Percentiles rank a stretch among this genome's conserved stretches.
These are phyloP conservation scores for Coniophora puteana DNA, from an alignment of 1,284 basidiomycete genomes.

Conservation along the genomic window DNA sequence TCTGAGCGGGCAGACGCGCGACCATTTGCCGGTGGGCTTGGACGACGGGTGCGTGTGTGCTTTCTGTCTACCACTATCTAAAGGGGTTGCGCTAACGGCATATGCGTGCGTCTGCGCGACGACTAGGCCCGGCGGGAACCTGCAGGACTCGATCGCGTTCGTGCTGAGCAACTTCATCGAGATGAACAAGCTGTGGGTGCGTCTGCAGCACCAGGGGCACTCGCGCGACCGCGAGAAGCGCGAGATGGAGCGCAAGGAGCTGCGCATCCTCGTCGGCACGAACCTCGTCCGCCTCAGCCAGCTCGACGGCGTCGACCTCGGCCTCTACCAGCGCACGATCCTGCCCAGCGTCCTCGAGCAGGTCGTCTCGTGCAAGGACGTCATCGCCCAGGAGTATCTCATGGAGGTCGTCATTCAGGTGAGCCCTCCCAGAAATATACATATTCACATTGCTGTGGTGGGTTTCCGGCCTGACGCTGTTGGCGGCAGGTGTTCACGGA, in stretches of 20 bases:
- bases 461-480: background rate
- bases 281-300: constrained; percentile 93
- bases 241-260: constrained; percentile 88
- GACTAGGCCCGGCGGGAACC: constrained; percentile 83
- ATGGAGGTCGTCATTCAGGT: constrained; percentile 99
- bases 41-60: constrained; percentile 67
- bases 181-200: constrained; percentile 99
- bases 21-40: constrained; percentile 84
- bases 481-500: constrained; percentile 83
- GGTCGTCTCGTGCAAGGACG: constrained; percentile 94
- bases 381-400: constrained; percentile 95
- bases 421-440: constrained; percentile 16
- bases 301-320: constrained; percentile 90
- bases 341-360: constrained; percentile 91
- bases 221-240: constrained; percentile 94
- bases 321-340: constrained; percentile 82
- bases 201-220: constrained; percentile 93
- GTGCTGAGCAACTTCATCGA: constrained; percentile 97
- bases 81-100: constrained; percentile 1
- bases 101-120: constrained; percentile 9
- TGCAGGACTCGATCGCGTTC: constrained; percentile 91
- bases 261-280: constrained; percentile 92
- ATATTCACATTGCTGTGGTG: background rate
- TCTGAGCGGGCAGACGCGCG: constrained; percentile 91
- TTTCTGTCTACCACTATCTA: background rate